Evolutionary conservation across 257 asterid species (phyloP).

Genomic region (Solanum pinnatisectum): DNA sequence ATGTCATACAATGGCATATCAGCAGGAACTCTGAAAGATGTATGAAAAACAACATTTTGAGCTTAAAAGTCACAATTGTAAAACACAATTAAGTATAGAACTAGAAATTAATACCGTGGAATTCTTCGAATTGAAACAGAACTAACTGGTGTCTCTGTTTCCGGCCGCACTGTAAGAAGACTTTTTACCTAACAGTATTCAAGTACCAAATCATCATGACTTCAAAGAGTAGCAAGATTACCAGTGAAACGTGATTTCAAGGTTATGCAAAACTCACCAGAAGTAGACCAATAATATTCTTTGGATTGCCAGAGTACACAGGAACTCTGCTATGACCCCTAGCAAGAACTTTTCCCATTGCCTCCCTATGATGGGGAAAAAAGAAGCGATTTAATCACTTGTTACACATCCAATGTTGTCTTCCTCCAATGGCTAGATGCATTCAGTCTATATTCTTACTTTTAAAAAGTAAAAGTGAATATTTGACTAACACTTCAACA

Average conservation of each 20-base stretch:
- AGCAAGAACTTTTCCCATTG: conserved; percentile 76
- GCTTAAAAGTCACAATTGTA: neutral
- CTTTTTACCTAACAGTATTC: conserved; percentile 56
- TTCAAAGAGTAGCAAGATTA: neutral
- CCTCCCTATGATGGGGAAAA: conserved; percentile 54
- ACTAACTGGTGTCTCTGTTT: conserved; percentile 85
- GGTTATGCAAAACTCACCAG: conserved; percentile 33
- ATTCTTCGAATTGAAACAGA: conserved; percentile 83
- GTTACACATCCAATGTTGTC: neutral
- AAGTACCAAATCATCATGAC: neutral
- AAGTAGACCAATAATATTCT: conserved; percentile 70
- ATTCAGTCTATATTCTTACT: neutral
- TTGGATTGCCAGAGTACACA: conserved; percentile 70
- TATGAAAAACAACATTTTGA: neutral
- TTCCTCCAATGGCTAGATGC: neutral
- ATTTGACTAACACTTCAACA: neutral
- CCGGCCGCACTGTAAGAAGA: conserved; percentile 79
- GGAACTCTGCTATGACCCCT: conserved; percentile 97
- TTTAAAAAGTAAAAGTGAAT: neutral
- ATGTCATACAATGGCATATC: conserved; percentile 92
- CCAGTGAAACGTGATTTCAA: neutral
- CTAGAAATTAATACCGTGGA: conserved; percentile 50
- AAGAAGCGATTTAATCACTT: neutral
- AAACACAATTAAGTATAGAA: neutral
- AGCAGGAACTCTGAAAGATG: conserved; percentile 65